phyloP scores from a whole-genome alignment of 306 rosid species.

The Pyrus bretschneideri region DNA sequence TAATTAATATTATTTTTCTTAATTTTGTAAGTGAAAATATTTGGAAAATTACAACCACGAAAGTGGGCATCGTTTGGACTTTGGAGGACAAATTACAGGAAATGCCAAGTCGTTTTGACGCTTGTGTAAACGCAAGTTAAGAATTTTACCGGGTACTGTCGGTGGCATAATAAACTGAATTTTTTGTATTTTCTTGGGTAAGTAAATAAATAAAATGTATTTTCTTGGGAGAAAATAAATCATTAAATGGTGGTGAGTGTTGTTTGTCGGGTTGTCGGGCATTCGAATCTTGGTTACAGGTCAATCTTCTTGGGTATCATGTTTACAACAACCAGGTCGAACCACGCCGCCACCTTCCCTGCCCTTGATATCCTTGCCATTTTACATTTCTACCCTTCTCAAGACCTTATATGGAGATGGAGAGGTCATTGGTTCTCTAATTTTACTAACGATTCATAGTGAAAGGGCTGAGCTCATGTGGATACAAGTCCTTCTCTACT shows the following conservation, averaged over 20 bases:
- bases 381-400: neutral
- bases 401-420: neutral
- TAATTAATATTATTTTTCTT: neutral
- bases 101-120: neutral
- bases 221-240: neutral
- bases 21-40: neutral
- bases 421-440: neutral
- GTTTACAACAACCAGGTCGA: slow-evolving; percentile 19
- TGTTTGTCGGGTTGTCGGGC: slow-evolving; percentile 51
- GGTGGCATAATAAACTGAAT: slow-evolving; percentile 29
- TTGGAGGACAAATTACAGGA: neutral
- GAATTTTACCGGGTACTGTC: slow-evolving; percentile 22
- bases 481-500: too few species aligned
- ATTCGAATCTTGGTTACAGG: slow-evolving; percentile 30
- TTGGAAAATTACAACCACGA: neutral
- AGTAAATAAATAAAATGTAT: neutral
- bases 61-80: neutral
- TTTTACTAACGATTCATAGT: neutral
- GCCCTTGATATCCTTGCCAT: neutral
- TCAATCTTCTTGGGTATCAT: slow-evolving; percentile 21
- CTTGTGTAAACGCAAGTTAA: neutral
- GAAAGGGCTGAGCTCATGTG: neutral
- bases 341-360: slow-evolving; percentile 10
- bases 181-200: neutral
- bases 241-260: slow-evolving; percentile 19